Conservation (phyloP, 179 eudicot species). For the Gypsophila paniculata region DNA sequence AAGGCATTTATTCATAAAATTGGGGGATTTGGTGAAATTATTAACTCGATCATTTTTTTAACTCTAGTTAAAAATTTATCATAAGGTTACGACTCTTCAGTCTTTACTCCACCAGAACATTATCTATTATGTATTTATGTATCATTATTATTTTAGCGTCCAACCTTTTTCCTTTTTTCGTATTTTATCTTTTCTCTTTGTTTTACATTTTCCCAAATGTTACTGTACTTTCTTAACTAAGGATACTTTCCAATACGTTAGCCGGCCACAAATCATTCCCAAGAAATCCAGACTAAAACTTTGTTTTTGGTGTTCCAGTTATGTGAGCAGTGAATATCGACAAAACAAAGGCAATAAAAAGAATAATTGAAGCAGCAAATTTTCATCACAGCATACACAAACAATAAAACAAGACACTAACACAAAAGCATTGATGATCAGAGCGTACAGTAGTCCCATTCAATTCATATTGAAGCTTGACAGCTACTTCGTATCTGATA, state of each 20-base stretch:
- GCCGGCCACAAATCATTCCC: background rate
- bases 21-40: too few relatives aligned
- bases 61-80: too few relatives aligned
- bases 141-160: background rate
- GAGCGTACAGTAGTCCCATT: background rate
- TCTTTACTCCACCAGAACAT: background rate
- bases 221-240: background rate
- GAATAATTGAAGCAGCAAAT: too few relatives aligned
- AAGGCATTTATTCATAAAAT: too few relatives aligned
- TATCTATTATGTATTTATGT: background rate
- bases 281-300: background rate
- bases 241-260: background rate
- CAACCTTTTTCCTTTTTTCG: background rate
- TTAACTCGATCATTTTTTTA: too few relatives aligned
- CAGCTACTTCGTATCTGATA: background rate
- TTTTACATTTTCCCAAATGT: background rate
- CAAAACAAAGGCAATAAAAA: background rate
- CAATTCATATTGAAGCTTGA: background rate
- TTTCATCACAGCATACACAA: background rate
- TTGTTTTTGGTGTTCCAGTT: too few relatives aligned
- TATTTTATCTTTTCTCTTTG: background rate
- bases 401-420: background rate
- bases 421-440: constrained; percentile 2
- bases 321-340: background rate
- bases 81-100: background rate